Base-by-base conservation (phyloP, 2,329 filamentous ascomycete species). In the Meredithiella fracta region DNA sequence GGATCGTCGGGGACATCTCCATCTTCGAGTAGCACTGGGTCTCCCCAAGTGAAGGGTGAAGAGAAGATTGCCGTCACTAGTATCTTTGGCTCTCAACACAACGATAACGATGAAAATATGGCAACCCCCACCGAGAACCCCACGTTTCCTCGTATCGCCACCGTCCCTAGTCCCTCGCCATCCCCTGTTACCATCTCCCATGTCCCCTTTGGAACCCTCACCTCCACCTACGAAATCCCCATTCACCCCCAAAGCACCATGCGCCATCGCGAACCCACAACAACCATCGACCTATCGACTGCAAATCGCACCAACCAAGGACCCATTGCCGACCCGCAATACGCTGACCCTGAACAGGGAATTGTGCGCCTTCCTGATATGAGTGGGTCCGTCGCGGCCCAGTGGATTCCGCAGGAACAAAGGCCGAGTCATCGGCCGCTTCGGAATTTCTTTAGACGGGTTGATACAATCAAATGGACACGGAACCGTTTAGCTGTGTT, bases 401-500 rank as follows among this genome's bases (percentile, higher is more conserved):
- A 82, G 61, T 94, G 85, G 82, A 72, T 95, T 40, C 75, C 80
- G 15, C 71, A 73, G 8, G 83, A 86, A 67, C 76, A 88, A 62
- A 79, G 89, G 47, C 89, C 89, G 1, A 82, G 83, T 1, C 89
- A 95, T 65, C 65, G 73, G 0, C 70, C 76, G 4, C 67, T 92
- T 22, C 78, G 77, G 15, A 73, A 86, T 50, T 77, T 90, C 61
- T 86, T 89, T 62, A 83, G 88, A 65, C 92, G 94, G 67, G 90
- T 96, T 15, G 92, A 98, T 69, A 92, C 89, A 0, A 96, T 98
- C 67, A 81, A 91, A 60, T 96, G 86, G 85, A 85, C 82, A 60
- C 85, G 92, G 53, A 73, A 75, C 1, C 64, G 69, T 3, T 62
- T 73, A 1, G 66, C 67, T 25, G 64, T 70, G 1, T 62, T 73